A percentile compares a stretch with the other conserved stretches of the same genome.
Conservation (phyloP, 106 monocot genomes). For the Acorus gramineus region DNA sequence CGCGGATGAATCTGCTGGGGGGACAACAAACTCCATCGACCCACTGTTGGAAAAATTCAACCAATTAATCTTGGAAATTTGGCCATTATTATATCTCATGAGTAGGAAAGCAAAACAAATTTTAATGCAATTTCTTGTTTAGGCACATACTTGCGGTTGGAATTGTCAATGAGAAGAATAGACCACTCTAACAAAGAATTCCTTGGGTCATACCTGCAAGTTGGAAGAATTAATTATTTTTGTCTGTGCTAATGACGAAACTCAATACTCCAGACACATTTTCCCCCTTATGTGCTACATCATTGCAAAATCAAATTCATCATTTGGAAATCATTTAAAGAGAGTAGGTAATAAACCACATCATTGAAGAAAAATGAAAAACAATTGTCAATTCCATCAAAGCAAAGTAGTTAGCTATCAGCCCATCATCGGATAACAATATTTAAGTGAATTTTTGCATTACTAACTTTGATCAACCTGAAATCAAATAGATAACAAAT, state of each 20-base stretch:
- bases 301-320: too few species aligned
- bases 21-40: constrained; percentile 96
- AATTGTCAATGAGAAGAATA: constrained; percentile 86
- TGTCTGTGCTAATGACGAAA: neutral
- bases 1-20: constrained; percentile 62
- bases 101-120: neutral
- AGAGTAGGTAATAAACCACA: neutral
- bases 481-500: too few species aligned
- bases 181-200: constrained; percentile 90
- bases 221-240: neutral
- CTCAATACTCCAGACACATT: neutral
- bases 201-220: constrained; percentile 72
- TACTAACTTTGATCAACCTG: too few species aligned
- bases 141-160: constrained; percentile 65
- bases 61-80: too few species aligned
- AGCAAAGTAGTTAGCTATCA: too few species aligned
- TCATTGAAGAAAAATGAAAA: too few species aligned
- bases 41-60: constrained; percentile 37
- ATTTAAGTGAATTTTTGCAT: too few species aligned
- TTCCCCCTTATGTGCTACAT: too few species aligned
- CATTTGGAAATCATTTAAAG: too few species aligned
- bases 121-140: too few species aligned
- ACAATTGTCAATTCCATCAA: too few species aligned
- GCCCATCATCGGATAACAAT: too few species aligned
- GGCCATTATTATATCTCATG: neutral